Conservation (phyloP, 1,284 basidiomycete species). For the Trichosporon ovoides region DNA sequence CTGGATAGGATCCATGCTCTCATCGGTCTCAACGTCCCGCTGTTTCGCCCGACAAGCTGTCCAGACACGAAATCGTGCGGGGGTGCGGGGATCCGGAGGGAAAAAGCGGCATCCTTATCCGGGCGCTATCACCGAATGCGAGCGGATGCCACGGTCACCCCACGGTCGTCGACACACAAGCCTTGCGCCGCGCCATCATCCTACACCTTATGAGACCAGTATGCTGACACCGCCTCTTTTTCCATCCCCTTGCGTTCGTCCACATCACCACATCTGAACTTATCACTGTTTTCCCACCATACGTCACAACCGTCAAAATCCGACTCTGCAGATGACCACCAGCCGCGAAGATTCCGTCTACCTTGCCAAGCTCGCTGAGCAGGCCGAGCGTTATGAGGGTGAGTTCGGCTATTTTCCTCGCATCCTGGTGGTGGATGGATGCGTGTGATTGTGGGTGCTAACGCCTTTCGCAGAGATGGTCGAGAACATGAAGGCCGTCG, state of each 20-base stretch:
- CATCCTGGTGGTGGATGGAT: background rate
- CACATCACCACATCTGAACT: background rate
- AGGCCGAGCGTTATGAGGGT: conserved; percentile 98
- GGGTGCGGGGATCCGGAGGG: background rate
- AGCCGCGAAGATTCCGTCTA: conserved; percentile 95
- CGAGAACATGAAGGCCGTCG: conserved; percentile 97
- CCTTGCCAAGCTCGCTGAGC: conserved; percentile 98
- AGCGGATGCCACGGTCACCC: conserved; percentile 1
- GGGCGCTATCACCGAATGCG: background rate
- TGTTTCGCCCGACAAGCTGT: background rate
- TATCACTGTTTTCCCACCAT: conserved; percentile 6
- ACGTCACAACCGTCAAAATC: conserved; percentile 2
- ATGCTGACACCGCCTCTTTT: conserved; percentile 12
- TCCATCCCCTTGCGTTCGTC: background rate
- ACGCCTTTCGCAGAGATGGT: conserved; percentile 74
- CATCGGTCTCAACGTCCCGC: background rate
- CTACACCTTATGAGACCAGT: background rate
- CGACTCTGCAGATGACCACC: conserved; percentile 59
- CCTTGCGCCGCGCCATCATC: background rate
- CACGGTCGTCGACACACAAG: background rate
- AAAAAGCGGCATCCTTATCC: background rate
- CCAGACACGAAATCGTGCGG: background rate
- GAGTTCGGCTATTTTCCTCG: conserved; percentile 36
- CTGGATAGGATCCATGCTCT: background rate
- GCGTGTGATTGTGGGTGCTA: background rate